Evolutionary conservation across 257 asterid genomes (phyloP), one percentile per base, ranked within the genome.

Genomic region (Cinchona pubescens): DNA sequence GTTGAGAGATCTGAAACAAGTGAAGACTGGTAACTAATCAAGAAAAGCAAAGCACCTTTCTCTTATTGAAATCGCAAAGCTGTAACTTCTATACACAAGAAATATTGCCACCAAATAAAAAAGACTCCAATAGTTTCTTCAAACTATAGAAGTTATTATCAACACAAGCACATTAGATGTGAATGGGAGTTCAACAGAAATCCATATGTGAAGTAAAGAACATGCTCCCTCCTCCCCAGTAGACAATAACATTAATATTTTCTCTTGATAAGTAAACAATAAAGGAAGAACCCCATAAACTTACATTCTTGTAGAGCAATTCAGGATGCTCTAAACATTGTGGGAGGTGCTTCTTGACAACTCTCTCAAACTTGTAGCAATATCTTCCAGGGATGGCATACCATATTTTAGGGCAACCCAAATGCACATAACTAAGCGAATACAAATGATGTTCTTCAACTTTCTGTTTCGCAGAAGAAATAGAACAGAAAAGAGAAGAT

Each of bases 401-500:
- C 91, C 90, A 91, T 60, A 91, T 80, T 84, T 78, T 86, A 2
- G 97, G 83, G 75, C 88, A 86, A 43, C 97, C 97, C 79, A 81
- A 71, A 83, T 92, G 98, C 85, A 87, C 46, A 85, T 89, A 92
- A 71, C 85, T 84, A 67, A 94, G 80, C 14, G 92, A 91, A 80
- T 92, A 92, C 81, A 94, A 83, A 80, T 87, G 88, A 79, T 94
- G 99, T 72, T 89, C 90, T 79, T 91, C 96, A 68, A 55, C 83
- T 79, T 83, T 87, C 99, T 94, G 91, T 79, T 38, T 79, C 73
- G 48, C 83, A 74, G 77, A 74, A 81, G 66, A 78, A 83, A 78
- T 68, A 82, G 72, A 67, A 77, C n/a, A 83, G 73, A 80, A 68
- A 72, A 61, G 34, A 67, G 79, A 69, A 75, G 66, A 71, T 73